A percentile compares a stretch with the other conserved stretches of the same genome.
Conservation (phyloP, 2,329 filamentous ascomycete genomes). For the Fusarium pseudocircinatum region DNA sequence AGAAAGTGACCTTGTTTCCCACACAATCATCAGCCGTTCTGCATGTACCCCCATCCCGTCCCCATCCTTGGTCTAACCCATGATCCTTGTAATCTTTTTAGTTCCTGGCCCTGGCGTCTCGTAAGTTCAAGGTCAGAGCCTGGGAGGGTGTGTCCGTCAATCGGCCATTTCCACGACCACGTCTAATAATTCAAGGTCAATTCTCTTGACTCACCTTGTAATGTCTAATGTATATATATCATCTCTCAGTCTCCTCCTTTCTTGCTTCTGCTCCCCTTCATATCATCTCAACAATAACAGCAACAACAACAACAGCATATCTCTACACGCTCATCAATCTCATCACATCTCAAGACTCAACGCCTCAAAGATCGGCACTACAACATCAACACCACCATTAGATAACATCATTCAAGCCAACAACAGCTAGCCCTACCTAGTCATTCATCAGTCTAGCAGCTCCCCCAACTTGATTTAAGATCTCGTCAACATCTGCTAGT, state of each 20-base stretch:
- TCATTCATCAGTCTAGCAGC: slow-evolving; percentile 17
- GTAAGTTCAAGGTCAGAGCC: slow-evolving; percentile 15
- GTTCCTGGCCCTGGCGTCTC: slow-evolving; percentile 4
- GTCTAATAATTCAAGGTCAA: slow-evolving; percentile 13
- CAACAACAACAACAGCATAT: slow-evolving; percentile 1
- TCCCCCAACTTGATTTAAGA: slow-evolving; percentile 20
- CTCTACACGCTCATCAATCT: slow-evolving; percentile 10
- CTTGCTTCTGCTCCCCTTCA: not conserved
- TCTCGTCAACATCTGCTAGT: not conserved
- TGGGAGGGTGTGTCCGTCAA: slow-evolving; percentile 22
- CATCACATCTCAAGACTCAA: slow-evolving; percentile 13
- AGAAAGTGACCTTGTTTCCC: not conserved
- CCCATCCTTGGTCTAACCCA: slow-evolving; percentile 28
- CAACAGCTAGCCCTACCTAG: slow-evolving; percentile 1
- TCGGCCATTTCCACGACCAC: slow-evolving; percentile 14
- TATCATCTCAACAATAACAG: slow-evolving; percentile 10
- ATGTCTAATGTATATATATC: slow-evolving; percentile 24
- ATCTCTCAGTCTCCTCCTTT: not conserved
- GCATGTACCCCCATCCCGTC: slow-evolving; percentile 35
- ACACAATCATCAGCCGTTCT: slow-evolving; percentile 1
- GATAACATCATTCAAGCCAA: slow-evolving; percentile 13
- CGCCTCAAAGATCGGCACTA: slow-evolving; percentile 26
- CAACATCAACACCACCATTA: slow-evolving; percentile 19
- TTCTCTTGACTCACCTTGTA: slow-evolving; percentile 18
- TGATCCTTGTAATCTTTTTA: slow-evolving; percentile 12